phyloP scores from a whole-genome alignment of 768 basidiomycete species.

The Glaciozyma martinii region DNA sequence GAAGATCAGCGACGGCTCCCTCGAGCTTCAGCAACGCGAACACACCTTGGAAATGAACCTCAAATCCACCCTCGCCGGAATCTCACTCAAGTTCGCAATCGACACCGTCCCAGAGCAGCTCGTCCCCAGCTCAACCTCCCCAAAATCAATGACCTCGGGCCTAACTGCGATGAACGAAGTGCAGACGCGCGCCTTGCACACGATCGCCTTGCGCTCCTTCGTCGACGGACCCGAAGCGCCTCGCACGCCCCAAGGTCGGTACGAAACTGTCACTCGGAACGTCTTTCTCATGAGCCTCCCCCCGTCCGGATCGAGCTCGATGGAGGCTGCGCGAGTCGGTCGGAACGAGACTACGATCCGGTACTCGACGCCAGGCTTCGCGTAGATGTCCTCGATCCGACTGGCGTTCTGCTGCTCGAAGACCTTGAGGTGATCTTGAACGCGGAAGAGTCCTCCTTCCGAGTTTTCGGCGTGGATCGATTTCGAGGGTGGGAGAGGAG shows the following conservation, averaged over 20 bases:
- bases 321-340: conserved; percentile 23
- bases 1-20: not conserved
- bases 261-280: conserved; percentile 36
- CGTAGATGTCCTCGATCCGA: conserved; percentile 38
- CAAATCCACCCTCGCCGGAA: conserved; percentile 37
- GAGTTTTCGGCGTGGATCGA: not conserved
- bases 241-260: not conserved
- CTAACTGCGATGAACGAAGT: conserved; percentile 35
- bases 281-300: conserved; percentile 31
- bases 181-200: conserved; percentile 35
- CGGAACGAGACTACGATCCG: conserved; percentile 35
- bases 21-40: not conserved
- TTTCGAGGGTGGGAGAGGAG: not conserved
- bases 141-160: conserved; percentile 35
- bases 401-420: conserved; percentile 12
- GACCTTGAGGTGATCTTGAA: conserved; percentile 25
- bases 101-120: conserved; percentile 29
- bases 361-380: conserved; percentile 38
- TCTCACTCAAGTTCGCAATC: conserved; percentile 35
- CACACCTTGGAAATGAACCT: conserved; percentile 36
- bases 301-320: conserved; percentile 29
- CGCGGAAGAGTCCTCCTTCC: conserved; percentile 12
- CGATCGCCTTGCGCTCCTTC: conserved; percentile 31
- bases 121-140: conserved; percentile 37
- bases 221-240: not conserved